Evolutionary conservation across 192 early-diverging fungal genomes (phyloP).

Genomic region (Backusella australiensis): DNA sequence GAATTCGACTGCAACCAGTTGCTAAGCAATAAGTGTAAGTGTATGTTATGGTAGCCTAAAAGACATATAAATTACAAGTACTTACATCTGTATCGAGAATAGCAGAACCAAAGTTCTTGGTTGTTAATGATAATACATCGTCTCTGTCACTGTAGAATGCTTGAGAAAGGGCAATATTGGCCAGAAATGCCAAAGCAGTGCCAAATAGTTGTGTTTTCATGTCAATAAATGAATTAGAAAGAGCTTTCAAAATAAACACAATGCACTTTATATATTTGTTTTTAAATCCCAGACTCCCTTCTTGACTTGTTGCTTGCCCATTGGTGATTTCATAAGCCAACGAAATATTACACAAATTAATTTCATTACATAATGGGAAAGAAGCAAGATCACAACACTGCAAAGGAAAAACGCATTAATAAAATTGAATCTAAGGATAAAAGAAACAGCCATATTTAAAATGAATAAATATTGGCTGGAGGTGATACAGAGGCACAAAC

Average conservation of each 20-base stretch:
- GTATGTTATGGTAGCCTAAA: no score
- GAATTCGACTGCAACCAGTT: constrained; percentile 88
- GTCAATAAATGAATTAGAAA: background rate
- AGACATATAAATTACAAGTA: background rate
- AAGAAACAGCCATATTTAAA: no score
- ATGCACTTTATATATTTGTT: background rate
- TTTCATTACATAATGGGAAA: background rate
- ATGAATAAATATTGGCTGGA: no score
- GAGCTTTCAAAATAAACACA: background rate
- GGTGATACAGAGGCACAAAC: no score
- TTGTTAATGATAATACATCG: constrained; percentile 48
- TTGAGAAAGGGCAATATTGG: background rate
- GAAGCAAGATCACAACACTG: no score
- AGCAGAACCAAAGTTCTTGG: constrained; percentile 62
- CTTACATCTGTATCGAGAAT: constrained; percentile 67
- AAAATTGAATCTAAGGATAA: no score
- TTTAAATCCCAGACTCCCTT: background rate
- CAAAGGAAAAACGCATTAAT: no score
- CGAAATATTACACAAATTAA: background rate
- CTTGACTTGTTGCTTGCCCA: constrained; percentile 12
- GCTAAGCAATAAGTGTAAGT: constrained; percentile 34
- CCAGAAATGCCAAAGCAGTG: background rate
- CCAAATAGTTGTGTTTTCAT: background rate
- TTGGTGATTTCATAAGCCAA: constrained; percentile 5
- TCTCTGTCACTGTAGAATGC: constrained; percentile 55